A percentile compares a stretch with the other conserved stretches of the same genome.
These are phyloP conservation scores for Sclerotinia nivalis DNA, from an alignment of 2,329 filamentous ascomycete genomes.

Conservation along the genomic window DNA sequence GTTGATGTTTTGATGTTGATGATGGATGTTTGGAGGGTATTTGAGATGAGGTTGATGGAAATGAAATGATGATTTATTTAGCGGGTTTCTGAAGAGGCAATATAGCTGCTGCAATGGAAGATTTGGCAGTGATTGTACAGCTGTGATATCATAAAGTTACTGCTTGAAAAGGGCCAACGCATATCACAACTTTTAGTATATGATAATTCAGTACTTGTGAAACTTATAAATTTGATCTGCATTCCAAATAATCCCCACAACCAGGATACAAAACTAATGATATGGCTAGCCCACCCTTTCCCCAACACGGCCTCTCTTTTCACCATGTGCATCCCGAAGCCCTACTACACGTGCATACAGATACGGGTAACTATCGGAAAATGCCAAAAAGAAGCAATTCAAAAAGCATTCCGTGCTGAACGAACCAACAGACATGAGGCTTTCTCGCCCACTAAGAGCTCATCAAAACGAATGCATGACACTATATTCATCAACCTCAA, in stretches of 20 bases:
- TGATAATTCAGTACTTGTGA: not conserved
- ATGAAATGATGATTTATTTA: not conserved
- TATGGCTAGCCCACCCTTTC: too few species aligned
- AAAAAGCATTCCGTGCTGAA: too few species aligned
- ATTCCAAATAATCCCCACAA: not conserved
- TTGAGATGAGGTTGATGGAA: not conserved
- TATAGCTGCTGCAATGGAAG: not conserved
- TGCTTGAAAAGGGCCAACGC: too few species aligned
- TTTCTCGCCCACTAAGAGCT: too few species aligned
- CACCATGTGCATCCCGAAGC: too few species aligned
- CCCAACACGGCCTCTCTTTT: too few species aligned
- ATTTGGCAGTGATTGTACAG: too few species aligned
- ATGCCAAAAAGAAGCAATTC: too few species aligned
- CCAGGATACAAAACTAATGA: too few species aligned
- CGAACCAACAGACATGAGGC: too few species aligned
- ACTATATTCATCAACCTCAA: not conserved
- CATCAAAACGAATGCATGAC: not conserved
- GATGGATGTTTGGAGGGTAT: not conserved
- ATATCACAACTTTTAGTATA: not conserved
- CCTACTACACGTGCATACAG: too few species aligned
- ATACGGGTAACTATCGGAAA: too few species aligned
- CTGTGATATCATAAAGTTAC: not conserved
- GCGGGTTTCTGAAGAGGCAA: not conserved
- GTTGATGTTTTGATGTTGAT: not conserved
- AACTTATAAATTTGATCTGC: not conserved